Evolutionary conservation across 179 eudicot genomes (phyloP), one percentile per base, ranked within the genome.

Genomic region (Nepenthes alata): DNA sequence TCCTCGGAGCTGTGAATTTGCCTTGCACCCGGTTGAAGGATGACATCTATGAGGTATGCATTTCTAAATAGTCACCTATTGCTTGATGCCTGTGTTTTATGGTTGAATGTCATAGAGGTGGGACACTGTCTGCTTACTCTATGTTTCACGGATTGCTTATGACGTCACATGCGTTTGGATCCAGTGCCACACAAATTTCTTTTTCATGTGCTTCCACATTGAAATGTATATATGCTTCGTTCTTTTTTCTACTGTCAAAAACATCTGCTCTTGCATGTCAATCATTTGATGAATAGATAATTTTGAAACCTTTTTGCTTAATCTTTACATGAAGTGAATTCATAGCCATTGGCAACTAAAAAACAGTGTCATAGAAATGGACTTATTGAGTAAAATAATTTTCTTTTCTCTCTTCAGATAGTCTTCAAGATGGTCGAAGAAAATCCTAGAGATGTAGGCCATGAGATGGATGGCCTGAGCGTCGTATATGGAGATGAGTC

Each of bases 381-480:
- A 41, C 45, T 12, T 5, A 52, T 52, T 52, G 6, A 2, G 2
- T 13, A 4, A 11, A 14, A 52, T 52, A 10, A 14, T 62, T 58
- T 36, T 35, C 12, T 55, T 52, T 4, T 44, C 47, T 60, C 36
- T 63, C 51, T 72, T 53, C 84, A 94, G 99, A 81, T 90, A 66
- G 91, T 90, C 41, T 90, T 82, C 77, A 90, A 94, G 69, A 94
- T 94, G 78, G 91, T 90, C 64, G 97, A 94, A 66, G 96, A 87
- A 60, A 84, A 77, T 71, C 99, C 99, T 3, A 80, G 97, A 79
- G 98, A 89, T 69, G 84, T 90, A 47, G 89, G 95, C 47, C 90
- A 79, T 61, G 95, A 87, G 64, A 80, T 94, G 89, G 97, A 83
- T 72, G 82, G 79, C 62, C 62, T 89, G 65, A 85, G 75, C 48